phyloP scores from a whole-genome alignment of 495 filamentous ascomycete species.

The Aspergillus heteromorphus region DNA sequence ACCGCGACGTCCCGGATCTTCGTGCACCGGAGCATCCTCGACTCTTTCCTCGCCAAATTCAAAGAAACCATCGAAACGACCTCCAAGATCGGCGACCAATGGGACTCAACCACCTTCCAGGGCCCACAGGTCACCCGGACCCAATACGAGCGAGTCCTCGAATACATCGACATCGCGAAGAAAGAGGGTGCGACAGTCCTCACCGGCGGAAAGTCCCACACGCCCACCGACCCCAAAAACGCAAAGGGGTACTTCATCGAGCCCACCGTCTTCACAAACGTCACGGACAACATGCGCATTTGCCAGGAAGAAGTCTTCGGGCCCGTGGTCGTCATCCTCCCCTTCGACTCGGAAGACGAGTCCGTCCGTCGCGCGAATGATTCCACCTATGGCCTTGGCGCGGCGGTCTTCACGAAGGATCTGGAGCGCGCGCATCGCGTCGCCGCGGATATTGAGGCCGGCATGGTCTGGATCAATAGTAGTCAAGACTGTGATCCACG shows the following conservation, averaged over 20 bases:
- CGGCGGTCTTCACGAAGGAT: conserved; percentile 77
- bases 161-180: conserved; percentile 72
- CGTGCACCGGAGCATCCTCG: conserved; percentile 73
- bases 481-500: conserved; percentile 67
- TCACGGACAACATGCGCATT: conserved; percentile 62
- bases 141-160: conserved; percentile 76
- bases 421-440: conserved; percentile 75
- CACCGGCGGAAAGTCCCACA: conserved; percentile 66
- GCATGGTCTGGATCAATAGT: conserved; percentile 96
- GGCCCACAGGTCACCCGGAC: conserved; percentile 83
- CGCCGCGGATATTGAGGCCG: conserved; percentile 76
- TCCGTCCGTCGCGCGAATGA: conserved; percentile 78
- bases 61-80: conserved; percentile 57
- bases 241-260: conserved; percentile 62
- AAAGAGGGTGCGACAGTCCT: conserved; percentile 74
- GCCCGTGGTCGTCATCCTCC: conserved; percentile 74
- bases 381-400: conserved; percentile 82
- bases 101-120: conserved; percentile 70
- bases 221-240: conserved; percentile 40
- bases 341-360: conserved; percentile 80
- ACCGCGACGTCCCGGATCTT: conserved; percentile 82
- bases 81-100: conserved; percentile 80
- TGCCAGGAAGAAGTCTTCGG: conserved; percentile 79
- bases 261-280: conserved; percentile 68
- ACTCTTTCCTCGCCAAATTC: conserved; percentile 70